phyloP scores from a whole-genome alignment of 805 yeast species.

The Brettanomyces nanus region DNA sequence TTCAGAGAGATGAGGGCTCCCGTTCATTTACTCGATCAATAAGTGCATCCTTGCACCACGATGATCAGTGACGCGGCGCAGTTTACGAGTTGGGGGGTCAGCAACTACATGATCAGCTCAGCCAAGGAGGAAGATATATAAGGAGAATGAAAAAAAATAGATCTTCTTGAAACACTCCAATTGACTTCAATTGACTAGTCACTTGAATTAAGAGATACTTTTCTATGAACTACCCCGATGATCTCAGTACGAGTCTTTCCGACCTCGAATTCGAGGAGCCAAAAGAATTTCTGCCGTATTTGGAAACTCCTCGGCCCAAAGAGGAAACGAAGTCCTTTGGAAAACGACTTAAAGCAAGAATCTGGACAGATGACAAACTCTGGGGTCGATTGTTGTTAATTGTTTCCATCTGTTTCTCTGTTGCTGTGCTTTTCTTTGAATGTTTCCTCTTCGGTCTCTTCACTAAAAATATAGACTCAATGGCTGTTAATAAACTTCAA shows the following conservation, averaged over 20 bases:
- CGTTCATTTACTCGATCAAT: no score
- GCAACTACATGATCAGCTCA: no score
- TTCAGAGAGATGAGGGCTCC: no score
- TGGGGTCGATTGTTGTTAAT: constrained; percentile 20
- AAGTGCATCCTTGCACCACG: no score
- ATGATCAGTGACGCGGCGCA: no score
- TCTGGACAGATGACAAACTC: constrained; percentile 11
- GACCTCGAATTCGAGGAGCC: neutral
- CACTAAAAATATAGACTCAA: constrained; percentile 23
- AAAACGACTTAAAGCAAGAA: constrained; percentile 4
- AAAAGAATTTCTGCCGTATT: neutral
- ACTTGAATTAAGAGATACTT: no score
- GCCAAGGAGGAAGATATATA: no score
- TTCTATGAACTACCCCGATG: no score
- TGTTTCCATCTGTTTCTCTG: constrained; percentile 28
- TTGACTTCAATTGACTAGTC: no score
- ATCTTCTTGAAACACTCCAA: no score
- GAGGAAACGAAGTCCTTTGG: constrained; percentile 1
- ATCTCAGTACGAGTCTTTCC: constrained; percentile 1
- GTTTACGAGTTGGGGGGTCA: no score
- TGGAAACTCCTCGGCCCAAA: neutral
- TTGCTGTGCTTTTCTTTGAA: constrained; percentile 29
- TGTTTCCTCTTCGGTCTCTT: constrained; percentile 32
- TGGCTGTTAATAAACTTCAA: constrained; percentile 4
- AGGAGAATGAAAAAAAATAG: no score